Percentiles rank a stretch among this genome's conserved stretches.
Evolutionary conservation across 768 basidiomycete species (phyloP).

Genomic region (Filobasidium floriforme): DNA sequence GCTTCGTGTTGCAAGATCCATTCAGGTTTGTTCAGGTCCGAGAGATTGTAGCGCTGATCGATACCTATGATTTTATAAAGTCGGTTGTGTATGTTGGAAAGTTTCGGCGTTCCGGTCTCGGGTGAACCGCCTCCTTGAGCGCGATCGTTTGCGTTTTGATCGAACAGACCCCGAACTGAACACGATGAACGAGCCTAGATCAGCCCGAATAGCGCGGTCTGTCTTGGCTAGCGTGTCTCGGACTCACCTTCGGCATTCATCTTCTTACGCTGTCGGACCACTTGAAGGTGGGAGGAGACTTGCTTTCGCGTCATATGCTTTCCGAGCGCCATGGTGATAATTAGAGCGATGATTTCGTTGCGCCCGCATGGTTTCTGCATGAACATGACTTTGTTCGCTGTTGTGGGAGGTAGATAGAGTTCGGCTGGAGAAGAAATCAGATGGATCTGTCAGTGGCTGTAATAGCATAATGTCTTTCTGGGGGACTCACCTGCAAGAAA

Average conservation of each 20-base stretch:
- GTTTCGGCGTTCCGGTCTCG: neutral
- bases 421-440: conserved; percentile 4
- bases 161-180: conserved; percentile 6
- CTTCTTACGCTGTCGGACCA: conserved; percentile 36
- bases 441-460: neutral
- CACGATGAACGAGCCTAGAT: too few relatives aligned
- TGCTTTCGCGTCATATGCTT: conserved; percentile 40
- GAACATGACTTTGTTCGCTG: conserved; percentile 33
- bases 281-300: conserved; percentile 45
- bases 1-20: conserved; percentile 2
- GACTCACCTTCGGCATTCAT: conserved; percentile 10
- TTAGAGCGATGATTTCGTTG: conserved; percentile 45
- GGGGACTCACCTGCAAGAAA: conserved; percentile 13
- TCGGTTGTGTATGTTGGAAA: neutral
- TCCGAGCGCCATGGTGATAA: conserved; percentile 38
- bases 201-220: neutral
- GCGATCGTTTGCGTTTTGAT: conserved; percentile 8
- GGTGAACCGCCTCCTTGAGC: neutral
- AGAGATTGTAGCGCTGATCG: neutral
- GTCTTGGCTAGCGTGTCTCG: neutral
- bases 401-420: neutral
- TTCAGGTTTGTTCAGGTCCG: conserved; percentile 3
- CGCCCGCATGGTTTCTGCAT: conserved; percentile 43
- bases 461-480: neutral
- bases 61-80: conserved; percentile 15